phyloP scores from a whole-genome alignment of 2,329 filamentous ascomycete species.

The Myriosclerotinia duriaeana region DNA sequence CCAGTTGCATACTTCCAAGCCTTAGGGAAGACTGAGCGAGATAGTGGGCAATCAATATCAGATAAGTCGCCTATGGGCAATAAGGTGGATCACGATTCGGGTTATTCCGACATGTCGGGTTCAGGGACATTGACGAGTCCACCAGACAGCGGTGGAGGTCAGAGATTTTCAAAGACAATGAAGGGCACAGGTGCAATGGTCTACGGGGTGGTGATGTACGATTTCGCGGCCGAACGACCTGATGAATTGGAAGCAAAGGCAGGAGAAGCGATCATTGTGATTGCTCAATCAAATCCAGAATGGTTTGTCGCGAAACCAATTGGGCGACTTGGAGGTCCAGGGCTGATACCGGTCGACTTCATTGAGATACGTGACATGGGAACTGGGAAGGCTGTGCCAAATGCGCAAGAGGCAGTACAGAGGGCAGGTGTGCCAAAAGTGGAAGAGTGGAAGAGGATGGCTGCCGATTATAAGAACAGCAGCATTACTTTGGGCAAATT shows the following conservation, averaged over 20 bases:
- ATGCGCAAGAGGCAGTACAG: conserved; percentile 81
- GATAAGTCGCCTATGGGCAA: conserved; percentile 52
- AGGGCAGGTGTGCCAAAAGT: conserved; percentile 90
- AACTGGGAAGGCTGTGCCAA: conserved; percentile 75
- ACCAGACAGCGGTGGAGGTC: conserved; percentile 38
- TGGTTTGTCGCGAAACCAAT: conserved; percentile 99
- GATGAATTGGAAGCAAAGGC: conserved; percentile 95
- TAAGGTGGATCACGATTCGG: conserved; percentile 81
- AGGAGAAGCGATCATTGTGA: conserved; percentile 95
- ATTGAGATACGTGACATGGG: conserved; percentile 95
- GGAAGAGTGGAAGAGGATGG: conserved; percentile 99
- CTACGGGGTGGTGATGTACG: conserved; percentile 94
- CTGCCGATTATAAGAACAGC: conserved; percentile 97
- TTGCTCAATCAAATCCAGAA: conserved; percentile 96
- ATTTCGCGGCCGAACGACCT: conserved; percentile 91
- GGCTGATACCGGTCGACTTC: conserved; percentile 93
- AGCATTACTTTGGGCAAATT: conserved; percentile 96
- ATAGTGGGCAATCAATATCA: conserved; percentile 67
- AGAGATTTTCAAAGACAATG: conserved; percentile 43
- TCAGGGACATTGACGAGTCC: conserved; percentile 38
- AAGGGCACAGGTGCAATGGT: conserved; percentile 82
- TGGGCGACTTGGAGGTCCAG: conserved; percentile 89
- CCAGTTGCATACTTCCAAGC: conserved; percentile 92
- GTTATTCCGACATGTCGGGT: conserved; percentile 66
- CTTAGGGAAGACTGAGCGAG: conserved; percentile 86